A percentile compares a stretch with the other conserved stretches of the same genome.
These are phyloP conservation scores for Phytophthora lateralis DNA, from an alignment of 352 stramenopile species.

Conservation along the genomic window DNA sequence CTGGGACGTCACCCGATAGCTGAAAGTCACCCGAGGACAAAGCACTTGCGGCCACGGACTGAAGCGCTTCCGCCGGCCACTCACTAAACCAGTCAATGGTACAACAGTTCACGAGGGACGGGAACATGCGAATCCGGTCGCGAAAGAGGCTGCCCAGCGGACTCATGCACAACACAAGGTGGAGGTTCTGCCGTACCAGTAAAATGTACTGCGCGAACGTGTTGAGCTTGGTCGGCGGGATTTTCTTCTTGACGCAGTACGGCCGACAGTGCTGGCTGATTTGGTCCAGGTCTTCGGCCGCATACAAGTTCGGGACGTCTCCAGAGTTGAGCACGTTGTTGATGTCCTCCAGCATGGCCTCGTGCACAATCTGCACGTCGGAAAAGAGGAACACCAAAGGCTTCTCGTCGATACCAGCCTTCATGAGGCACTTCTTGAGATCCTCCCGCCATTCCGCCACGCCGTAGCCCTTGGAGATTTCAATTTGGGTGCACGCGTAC, in stretches of 20 bases:
- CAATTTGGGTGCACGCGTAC: constrained; percentile 92
- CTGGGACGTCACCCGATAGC: constrained; percentile 35
- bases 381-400: constrained; percentile 95
- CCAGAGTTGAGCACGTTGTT: constrained; percentile 96
- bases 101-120: constrained; percentile 89
- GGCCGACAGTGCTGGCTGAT: constrained; percentile 92
- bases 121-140: constrained; percentile 92
- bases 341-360: constrained; percentile 96
- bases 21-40: constrained; percentile 67
- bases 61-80: constrained; percentile 83
- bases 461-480: constrained; percentile 95
- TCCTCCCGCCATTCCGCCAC: constrained; percentile 94
- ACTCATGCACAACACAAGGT: constrained; percentile 94
- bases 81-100: constrained; percentile 92
- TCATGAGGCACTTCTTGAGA: constrained; percentile 92
- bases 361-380: constrained; percentile 94
- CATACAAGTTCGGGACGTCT: constrained; percentile 95
- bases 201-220: constrained; percentile 94
- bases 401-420: constrained; percentile 93
- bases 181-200: constrained; percentile 92
- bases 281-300: constrained; percentile 90
- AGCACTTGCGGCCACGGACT: constrained; percentile 67
- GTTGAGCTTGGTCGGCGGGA: constrained; percentile 94
- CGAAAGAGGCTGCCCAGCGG: constrained; percentile 90
- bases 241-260: constrained; percentile 91